Evolutionary conservation across 768 basidiomycete species (phyloP).

Genomic region (Podaxis sp.): DNA sequence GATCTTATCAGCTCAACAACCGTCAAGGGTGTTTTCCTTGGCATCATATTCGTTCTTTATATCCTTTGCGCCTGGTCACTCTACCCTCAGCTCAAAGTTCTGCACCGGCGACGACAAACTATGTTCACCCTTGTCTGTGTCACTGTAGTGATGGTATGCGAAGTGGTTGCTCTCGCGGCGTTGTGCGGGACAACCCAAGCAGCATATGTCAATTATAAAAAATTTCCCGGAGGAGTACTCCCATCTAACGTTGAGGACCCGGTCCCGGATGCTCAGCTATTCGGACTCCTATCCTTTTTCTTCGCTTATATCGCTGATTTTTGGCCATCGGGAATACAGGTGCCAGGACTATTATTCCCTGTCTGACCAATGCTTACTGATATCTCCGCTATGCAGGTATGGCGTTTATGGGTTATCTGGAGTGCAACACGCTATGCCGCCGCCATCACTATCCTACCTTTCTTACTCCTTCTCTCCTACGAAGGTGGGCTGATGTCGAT

Average conservation of each 20-base stretch:
- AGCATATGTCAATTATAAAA: neutral
- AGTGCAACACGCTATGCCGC: neutral
- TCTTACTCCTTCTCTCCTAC: neutral
- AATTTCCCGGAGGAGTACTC: too few species aligned
- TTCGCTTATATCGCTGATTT: too few species aligned
- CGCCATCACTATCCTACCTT: neutral
- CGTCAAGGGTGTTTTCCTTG: neutral
- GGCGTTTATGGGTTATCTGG: slow-evolving; percentile 5
- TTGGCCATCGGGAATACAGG: neutral
- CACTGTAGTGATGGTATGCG: neutral
- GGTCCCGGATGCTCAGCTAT: too few species aligned
- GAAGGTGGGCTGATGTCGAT: neutral
- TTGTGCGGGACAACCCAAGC: neutral
- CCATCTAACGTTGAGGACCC: too few species aligned
- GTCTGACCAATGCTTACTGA: neutral
- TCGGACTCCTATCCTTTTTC: too few species aligned
- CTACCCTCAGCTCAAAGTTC: neutral
- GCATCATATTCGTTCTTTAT: neutral
- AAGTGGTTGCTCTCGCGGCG: neutral
- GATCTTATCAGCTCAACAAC: neutral
- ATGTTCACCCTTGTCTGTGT: neutral
- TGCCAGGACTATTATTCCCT: neutral
- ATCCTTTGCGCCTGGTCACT: neutral
- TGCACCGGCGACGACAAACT: neutral
- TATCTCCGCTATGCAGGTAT: neutral